Conservation (phyloP, 2,329 filamentous ascomycete species). For the Colletotrichum ledebouriae region DNA sequence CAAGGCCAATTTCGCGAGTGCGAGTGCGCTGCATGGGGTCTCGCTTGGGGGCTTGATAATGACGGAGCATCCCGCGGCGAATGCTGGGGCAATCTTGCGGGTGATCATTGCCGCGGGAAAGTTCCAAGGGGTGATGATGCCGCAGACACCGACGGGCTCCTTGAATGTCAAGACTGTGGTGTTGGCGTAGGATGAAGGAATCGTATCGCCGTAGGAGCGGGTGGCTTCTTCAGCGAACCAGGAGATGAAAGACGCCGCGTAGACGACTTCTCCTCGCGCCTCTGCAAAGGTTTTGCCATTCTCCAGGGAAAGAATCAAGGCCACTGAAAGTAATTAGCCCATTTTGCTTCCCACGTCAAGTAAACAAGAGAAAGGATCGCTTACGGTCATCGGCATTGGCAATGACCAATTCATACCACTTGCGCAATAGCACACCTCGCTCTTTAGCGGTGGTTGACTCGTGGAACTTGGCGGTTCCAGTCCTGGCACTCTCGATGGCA, state of each 20-base stretch:
- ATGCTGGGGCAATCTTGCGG: slow-evolving; percentile 60
- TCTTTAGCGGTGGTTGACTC: slow-evolving; percentile 53
- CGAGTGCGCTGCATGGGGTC: slow-evolving; percentile 77
- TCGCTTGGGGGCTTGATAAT: slow-evolving; percentile 79
- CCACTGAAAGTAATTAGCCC: slow-evolving; percentile 44
- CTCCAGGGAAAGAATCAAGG: slow-evolving; percentile 58
- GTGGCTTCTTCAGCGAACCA: slow-evolving; percentile 70
- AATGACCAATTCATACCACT: slow-evolving; percentile 54
- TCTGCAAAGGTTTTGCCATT: slow-evolving; percentile 70
- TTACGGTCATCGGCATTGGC: slow-evolving; percentile 50
- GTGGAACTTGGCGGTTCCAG: slow-evolving; percentile 54
- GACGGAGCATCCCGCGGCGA: slow-evolving; percentile 79
- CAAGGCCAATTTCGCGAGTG: slow-evolving; percentile 73
- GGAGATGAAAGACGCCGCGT: slow-evolving; percentile 65
- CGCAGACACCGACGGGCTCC: slow-evolving; percentile 77
- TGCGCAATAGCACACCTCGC: slow-evolving; percentile 51
- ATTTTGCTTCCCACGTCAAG: no score
- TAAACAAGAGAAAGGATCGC: background rate
- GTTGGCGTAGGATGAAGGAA: slow-evolving; percentile 58
- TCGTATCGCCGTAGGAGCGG: slow-evolving; percentile 67
- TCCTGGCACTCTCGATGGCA: slow-evolving; percentile 55
- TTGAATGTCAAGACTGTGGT: slow-evolving; percentile 74
- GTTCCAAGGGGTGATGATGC: slow-evolving; percentile 77
- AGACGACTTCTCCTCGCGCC: slow-evolving; percentile 67
- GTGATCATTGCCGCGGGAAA: slow-evolving; percentile 68